Conservation (phyloP, 176 grass and related monocot species). For the Puccinellia tenuiflora region DNA sequence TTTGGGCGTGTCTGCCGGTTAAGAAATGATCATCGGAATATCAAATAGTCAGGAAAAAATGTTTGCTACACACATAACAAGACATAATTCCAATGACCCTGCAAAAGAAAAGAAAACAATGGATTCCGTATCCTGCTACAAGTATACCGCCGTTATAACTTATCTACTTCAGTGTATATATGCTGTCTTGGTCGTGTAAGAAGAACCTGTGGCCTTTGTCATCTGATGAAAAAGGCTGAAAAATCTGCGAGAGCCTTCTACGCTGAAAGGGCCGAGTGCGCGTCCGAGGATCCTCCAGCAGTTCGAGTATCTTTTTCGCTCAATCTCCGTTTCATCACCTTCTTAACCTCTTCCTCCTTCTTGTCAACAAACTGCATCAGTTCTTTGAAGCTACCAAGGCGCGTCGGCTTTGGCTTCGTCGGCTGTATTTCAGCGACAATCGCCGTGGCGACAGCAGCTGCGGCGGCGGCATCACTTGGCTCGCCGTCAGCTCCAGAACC, state of each 20-base stretch:
- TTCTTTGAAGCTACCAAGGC: conserved; percentile 52
- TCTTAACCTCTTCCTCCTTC: conserved; percentile 50
- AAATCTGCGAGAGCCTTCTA: background rate
- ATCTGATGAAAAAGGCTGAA: conserved; percentile 6
- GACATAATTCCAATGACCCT: conserved; percentile 1
- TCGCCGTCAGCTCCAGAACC: conserved; percentile 1
- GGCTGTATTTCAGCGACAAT: background rate
- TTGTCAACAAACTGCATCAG: conserved; percentile 61
- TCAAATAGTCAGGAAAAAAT: background rate
- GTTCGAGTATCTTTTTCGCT: conserved; percentile 54
- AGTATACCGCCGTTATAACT: background rate
- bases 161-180: conserved; percentile 13
- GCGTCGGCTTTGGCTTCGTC: background rate
- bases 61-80: background rate
- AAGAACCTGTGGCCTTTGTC: background rate
- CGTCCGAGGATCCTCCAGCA: conserved; percentile 3
- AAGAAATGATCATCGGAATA: background rate
- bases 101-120: background rate
- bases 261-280: background rate
- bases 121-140: conserved; percentile 9
- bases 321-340: conserved; percentile 30
- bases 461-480: background rate
- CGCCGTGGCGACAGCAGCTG: background rate
- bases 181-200: background rate
- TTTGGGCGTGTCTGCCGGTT: background rate